A percentile compares a stretch with the other conserved stretches of the same genome.
Evolutionary conservation across 2,329 filamentous ascomycete genomes (phyloP).

Genomic region (Waltergamsia citrina): DNA sequence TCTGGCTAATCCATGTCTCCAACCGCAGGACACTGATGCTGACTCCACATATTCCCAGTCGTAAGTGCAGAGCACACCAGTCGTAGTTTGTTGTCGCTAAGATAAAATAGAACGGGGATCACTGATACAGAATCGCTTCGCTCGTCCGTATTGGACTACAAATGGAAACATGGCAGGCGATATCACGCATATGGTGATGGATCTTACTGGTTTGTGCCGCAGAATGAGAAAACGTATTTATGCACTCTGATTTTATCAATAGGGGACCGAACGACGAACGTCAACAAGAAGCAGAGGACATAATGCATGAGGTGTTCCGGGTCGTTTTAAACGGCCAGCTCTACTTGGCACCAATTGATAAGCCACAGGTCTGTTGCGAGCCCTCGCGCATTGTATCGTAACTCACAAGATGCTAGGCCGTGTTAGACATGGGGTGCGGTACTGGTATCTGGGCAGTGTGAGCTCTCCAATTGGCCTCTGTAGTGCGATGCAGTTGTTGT

Average conservation of each 20-base stretch:
- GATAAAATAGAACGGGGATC: too few relatives aligned
- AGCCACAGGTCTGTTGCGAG: slow-evolving; percentile 13
- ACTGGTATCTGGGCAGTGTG: slow-evolving; percentile 27
- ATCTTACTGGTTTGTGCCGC: slow-evolving; percentile 13
- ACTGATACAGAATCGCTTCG: background rate
- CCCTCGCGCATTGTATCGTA: background rate
- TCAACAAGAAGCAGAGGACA: slow-evolving; percentile 16
- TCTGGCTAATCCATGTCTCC: too few relatives aligned
- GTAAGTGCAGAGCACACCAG: too few relatives aligned
- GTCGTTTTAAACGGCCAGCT: slow-evolving; percentile 19
- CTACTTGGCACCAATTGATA: slow-evolving; percentile 19
- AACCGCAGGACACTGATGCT: too few relatives aligned
- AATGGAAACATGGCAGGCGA: slow-evolving; percentile 31
- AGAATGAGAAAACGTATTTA: background rate
- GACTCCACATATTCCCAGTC: too few relatives aligned
- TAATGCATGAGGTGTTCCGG: slow-evolving; percentile 15
- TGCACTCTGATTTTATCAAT: background rate
- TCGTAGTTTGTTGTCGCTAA: too few relatives aligned
- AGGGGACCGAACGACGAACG: slow-evolving; percentile 17
- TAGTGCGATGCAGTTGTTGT: too few relatives aligned
- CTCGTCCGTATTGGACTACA: background rate
- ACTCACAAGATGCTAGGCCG: slow-evolving; percentile 11
- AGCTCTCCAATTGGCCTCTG: background rate
- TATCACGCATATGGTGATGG: slow-evolving; percentile 39
- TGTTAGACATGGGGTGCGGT: slow-evolving; percentile 24